Conservation (phyloP, 2,329 filamentous ascomycete species). For the Cladosporium cucumerinum region DNA sequence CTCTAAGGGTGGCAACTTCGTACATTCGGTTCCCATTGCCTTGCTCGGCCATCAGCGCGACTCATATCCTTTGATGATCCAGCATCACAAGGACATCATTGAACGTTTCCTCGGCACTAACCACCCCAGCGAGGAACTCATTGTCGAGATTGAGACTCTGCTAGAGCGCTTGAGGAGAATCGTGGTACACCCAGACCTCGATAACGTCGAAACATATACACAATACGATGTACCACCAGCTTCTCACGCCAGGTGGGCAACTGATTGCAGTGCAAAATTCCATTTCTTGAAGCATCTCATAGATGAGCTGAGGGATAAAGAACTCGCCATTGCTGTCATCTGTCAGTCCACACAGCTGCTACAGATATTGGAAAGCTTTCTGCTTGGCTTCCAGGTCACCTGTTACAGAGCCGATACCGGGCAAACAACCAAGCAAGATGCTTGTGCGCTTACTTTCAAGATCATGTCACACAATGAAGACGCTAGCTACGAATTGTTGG, state of each 20-base stretch:
- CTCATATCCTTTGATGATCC: constrained; percentile 28
- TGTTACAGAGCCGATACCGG: constrained; percentile 4
- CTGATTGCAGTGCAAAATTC: constrained; percentile 37
- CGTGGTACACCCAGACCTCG: constrained; percentile 35
- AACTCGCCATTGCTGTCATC: constrained; percentile 32
- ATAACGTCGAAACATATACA: constrained; percentile 31
- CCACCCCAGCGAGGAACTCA: constrained; percentile 18
- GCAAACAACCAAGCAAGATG: background rate
- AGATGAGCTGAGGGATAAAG: constrained; percentile 24
- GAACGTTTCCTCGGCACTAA: constrained; percentile 25
- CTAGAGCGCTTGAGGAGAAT: constrained; percentile 29
- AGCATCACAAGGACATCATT: constrained; percentile 24
- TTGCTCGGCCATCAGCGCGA: constrained; percentile 33
- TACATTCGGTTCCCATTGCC: constrained; percentile 30
- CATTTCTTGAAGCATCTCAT: constrained; percentile 35
- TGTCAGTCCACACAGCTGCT: constrained; percentile 29
- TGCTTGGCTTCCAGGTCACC: constrained; percentile 26
- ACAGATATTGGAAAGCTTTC: constrained; percentile 34
- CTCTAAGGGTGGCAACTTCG: constrained; percentile 7
- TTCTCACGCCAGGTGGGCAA: constrained; percentile 34
- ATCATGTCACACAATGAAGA: constrained; percentile 33
- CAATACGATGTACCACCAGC: constrained; percentile 27
- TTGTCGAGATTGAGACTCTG: constrained; percentile 26
- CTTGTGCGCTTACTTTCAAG: constrained; percentile 29
- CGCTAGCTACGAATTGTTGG: constrained; percentile 11